phyloP scores from a whole-genome alignment of 2,329 filamentous ascomycete species.

The Parastagonospora nodorum region DNA sequence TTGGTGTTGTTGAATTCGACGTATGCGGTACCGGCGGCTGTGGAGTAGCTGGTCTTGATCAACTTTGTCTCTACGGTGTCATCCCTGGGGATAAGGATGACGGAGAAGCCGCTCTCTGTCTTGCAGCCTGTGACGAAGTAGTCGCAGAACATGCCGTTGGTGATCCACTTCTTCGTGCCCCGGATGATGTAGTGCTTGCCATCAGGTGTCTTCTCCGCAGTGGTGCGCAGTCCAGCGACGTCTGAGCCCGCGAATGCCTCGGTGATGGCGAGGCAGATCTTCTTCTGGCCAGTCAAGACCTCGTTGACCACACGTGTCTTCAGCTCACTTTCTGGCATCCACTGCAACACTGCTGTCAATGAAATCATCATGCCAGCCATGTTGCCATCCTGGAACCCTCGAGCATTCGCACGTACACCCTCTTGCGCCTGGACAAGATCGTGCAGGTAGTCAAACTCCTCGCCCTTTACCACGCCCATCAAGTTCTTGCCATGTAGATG shows the following conservation, averaged over 20 bases:
- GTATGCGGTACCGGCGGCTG: conserved; percentile 76
- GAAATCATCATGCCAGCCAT: conserved; percentile 86
- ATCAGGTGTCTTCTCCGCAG: conserved; percentile 57
- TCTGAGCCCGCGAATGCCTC: conserved; percentile 87
- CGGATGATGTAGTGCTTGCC: conserved; percentile 65
- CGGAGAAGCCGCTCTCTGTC: conserved; percentile 78
- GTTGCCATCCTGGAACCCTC: conserved; percentile 86
- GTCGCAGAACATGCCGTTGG: conserved; percentile 78
- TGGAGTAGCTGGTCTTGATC: conserved; percentile 83
- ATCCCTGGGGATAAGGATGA: conserved; percentile 74
- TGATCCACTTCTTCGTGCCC: conserved; percentile 83
- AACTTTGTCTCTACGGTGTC: conserved; percentile 76
- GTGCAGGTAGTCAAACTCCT: conserved; percentile 88
- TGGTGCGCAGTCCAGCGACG: conserved; percentile 79
- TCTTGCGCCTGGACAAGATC: conserved; percentile 80
- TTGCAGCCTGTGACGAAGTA: conserved; percentile 83
- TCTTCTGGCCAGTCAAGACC: conserved; percentile 80
- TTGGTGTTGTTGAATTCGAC: conserved; percentile 87
- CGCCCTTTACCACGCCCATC: conserved; percentile 71
- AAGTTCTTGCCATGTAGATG: conserved; percentile 75
- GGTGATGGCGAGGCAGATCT: conserved; percentile 85
- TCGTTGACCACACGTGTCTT: conserved; percentile 72
- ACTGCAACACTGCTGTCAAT: conserved; percentile 79
- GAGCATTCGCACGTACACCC: conserved; percentile 69
- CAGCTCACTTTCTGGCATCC: conserved; percentile 69